Evolutionary conservation across 2,329 filamentous ascomycete genomes (phyloP).

Genomic region (Colletotrichum sidae): DNA sequence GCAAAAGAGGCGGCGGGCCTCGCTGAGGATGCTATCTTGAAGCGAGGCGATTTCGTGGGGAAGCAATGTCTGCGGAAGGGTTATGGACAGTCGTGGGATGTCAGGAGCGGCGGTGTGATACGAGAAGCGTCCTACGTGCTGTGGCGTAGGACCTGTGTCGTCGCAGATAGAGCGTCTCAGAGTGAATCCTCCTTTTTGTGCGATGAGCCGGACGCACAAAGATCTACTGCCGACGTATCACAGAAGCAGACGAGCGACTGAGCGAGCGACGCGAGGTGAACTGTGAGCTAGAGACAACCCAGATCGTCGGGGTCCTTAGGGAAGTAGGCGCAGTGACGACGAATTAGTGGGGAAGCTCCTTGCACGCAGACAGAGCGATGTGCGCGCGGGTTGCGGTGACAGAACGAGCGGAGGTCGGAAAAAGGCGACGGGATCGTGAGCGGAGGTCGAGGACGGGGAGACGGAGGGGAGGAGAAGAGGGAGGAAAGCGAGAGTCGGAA

Average conservation of each 20-base stretch:
- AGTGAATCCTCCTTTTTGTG: constrained; percentile 10
- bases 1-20: constrained; percentile 4
- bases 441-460: constrained; percentile 8
- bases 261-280: constrained; percentile 6
- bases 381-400: background rate
- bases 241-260: constrained; percentile 2
- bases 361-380: no score
- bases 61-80: background rate
- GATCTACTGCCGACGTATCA: background rate
- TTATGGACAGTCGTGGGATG: background rate
- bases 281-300: constrained; percentile 22
- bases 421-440: background rate
- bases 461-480: constrained; percentile 2
- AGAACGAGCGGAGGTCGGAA: constrained; percentile 23
- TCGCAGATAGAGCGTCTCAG: constrained; percentile 3
- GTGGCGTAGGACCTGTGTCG: background rate
- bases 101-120: background rate
- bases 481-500: constrained; percentile 8
- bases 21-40: constrained; percentile 26
- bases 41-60: background rate
- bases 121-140: constrained; percentile 1
- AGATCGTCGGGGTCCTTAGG: constrained; percentile 15
- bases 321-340: constrained; percentile 4
- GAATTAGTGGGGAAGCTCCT: constrained; percentile 20
- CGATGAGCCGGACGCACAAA: constrained; percentile 15